Conservation (phyloP, 2,329 filamentous ascomycete species). For the Aaosphaeria arxii region DNA sequence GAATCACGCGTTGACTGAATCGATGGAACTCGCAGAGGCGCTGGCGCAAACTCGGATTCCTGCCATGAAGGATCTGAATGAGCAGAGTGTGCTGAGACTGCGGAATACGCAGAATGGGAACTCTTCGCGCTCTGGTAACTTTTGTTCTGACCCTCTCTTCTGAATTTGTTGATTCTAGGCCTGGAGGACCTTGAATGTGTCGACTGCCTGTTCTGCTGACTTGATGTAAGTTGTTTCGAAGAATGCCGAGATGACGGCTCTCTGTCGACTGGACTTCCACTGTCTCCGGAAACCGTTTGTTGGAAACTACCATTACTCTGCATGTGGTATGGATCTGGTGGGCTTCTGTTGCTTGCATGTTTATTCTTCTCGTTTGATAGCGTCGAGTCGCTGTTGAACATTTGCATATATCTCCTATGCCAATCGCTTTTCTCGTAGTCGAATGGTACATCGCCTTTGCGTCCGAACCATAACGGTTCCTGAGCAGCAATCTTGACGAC, state of each 20-base stretch:
- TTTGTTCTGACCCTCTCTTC: not conserved
- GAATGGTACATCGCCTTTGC: conserved; percentile 53
- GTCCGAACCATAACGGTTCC: conserved; percentile 57
- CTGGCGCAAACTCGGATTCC: not conserved
- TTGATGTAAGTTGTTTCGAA: not conserved
- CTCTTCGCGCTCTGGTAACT: not conserved
- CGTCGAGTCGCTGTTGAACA: not conserved
- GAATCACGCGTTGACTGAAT: not conserved
- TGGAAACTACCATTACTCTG: too few relatives aligned
- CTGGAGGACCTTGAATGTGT: not conserved
- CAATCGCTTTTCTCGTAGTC: conserved; percentile 39
- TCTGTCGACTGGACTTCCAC: too few relatives aligned
- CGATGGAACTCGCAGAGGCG: not conserved
- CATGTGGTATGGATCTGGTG: too few relatives aligned
- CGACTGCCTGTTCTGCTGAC: not conserved
- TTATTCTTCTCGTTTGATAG: not conserved
- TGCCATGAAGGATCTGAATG: not conserved
- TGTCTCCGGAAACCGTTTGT: too few relatives aligned
- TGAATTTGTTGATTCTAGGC: not conserved
- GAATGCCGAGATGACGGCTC: too few relatives aligned
- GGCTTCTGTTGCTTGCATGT: not conserved
- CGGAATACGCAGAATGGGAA: not conserved
- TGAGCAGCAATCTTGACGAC: conserved; percentile 49
- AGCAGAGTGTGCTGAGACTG: not conserved
- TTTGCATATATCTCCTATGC: conserved; percentile 10